These are phyloP conservation scores for Diaporthe batatas DNA, from an alignment of 2,329 filamentous ascomycete species.

Conservation along the genomic window DNA sequence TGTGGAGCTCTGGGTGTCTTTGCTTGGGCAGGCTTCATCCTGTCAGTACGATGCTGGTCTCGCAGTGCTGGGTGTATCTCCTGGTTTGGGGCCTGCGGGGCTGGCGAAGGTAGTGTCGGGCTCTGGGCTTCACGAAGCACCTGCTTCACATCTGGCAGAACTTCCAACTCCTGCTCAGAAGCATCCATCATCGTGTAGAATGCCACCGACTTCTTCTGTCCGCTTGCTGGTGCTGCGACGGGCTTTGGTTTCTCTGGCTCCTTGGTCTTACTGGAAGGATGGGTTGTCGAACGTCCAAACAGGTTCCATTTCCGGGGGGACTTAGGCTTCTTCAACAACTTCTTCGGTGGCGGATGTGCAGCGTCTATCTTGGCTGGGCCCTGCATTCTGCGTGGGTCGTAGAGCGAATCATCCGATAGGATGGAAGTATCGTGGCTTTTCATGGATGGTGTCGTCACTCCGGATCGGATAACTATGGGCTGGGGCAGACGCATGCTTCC, in stretches of 20 bases:
- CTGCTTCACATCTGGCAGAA: constrained; percentile 58
- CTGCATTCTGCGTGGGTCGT: constrained; percentile 56
- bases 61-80: constrained; percentile 12
- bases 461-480: constrained; percentile 62
- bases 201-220: constrained; percentile 65
- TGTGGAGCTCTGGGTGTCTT: not conserved
- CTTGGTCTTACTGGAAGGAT: constrained; percentile 55
- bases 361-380: constrained; percentile 49
- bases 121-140: constrained; percentile 65
- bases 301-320: constrained; percentile 75
- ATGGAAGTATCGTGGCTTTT: constrained; percentile 70
- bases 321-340: constrained; percentile 66
- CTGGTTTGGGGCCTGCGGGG: constrained; percentile 18
- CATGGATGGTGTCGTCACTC: constrained; percentile 61
- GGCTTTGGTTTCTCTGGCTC: constrained; percentile 55
- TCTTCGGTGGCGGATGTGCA: constrained; percentile 59
- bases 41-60: not conserved
- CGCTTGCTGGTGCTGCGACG: constrained; percentile 62
- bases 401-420: constrained; percentile 68
- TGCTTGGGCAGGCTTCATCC: not conserved
- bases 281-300: constrained; percentile 68
- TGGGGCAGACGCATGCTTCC: constrained; percentile 63
- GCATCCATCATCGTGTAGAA: constrained; percentile 75
- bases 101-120: constrained; percentile 44
- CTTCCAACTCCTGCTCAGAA: constrained; percentile 63